These are phyloP conservation scores for Schoenoplectus tabernaemontani DNA, from an alignment of 202 grass and related monocot species.

Conservation along the genomic window DNA sequence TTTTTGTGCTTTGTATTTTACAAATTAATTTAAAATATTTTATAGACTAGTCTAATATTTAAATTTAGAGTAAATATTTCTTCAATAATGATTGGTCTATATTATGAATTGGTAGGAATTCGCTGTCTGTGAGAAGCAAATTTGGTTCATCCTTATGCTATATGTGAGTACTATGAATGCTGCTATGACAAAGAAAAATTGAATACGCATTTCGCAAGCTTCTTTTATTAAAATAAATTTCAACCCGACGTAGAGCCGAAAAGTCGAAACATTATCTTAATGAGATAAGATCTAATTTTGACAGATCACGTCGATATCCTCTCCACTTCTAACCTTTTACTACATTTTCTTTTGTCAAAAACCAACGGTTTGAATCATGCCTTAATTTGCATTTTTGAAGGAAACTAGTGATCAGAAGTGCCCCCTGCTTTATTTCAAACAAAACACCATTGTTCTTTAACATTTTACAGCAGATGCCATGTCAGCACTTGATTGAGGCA, in stretches of 20 bases:
- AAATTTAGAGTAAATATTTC: too few relatives aligned
- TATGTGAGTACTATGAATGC: not conserved
- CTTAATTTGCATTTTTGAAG: not conserved
- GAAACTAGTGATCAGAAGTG: not conserved
- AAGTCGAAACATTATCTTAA: slow-evolving; percentile 9
- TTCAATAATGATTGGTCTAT: too few relatives aligned
- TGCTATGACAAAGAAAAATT: not conserved
- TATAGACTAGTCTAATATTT: too few relatives aligned
- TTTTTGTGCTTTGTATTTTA: too few relatives aligned
- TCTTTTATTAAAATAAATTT: not conserved
- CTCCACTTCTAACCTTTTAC: not conserved
- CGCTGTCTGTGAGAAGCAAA: too few relatives aligned
- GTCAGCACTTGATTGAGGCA: not conserved
- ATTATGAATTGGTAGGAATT: too few relatives aligned
- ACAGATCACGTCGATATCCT: slow-evolving; percentile 14
- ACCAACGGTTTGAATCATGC: not conserved
- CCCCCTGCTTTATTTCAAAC: not conserved
- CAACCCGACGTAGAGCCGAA: not conserved
- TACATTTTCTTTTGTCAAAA: not conserved
- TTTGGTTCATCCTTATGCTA: too few relatives aligned
- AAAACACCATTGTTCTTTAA: not conserved
- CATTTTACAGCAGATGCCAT: not conserved
- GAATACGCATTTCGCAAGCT: not conserved
- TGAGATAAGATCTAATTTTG: slow-evolving; percentile 23
- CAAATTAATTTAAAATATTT: too few relatives aligned